Percentiles rank a stretch among this genome's conserved stretches.
Conservation (phyloP, 2,329 filamentous ascomycete genomes). For the Fusarium sp. region DNA sequence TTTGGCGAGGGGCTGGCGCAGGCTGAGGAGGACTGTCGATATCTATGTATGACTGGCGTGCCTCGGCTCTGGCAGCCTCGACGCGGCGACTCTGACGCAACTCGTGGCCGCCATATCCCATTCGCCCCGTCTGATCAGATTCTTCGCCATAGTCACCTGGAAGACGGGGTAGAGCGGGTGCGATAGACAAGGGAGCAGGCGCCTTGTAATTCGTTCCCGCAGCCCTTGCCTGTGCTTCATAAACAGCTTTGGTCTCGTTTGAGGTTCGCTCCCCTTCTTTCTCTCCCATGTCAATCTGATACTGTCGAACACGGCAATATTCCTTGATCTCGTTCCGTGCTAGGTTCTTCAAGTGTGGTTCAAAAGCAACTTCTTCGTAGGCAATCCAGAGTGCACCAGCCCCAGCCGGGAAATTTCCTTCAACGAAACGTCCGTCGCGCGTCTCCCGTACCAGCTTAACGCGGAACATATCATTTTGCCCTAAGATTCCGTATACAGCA, state of each 20-base stretch:
- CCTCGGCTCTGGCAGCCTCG: constrained; percentile 39
- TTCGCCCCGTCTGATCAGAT: constrained; percentile 24
- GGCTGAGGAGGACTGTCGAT: constrained; percentile 34
- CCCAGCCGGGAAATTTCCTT: constrained; percentile 68
- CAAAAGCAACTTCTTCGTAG: constrained; percentile 69
- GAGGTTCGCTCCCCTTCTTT: constrained; percentile 54
- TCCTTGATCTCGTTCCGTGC: constrained; percentile 68
- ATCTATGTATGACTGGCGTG: constrained; percentile 41
- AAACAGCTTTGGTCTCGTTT: constrained; percentile 63
- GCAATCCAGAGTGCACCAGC: constrained; percentile 70
- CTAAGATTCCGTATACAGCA: constrained; percentile 70
- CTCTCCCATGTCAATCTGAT: constrained; percentile 65
- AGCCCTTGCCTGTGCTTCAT: constrained; percentile 58
- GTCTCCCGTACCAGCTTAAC: constrained; percentile 70
- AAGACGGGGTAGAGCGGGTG: constrained; percentile 34
- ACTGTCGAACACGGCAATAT: constrained; percentile 69
- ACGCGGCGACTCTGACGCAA: constrained; percentile 55
- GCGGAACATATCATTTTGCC: constrained; percentile 71
- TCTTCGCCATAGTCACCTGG: constrained; percentile 29
- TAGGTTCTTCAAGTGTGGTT: constrained; percentile 62
- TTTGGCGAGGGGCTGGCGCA: constrained; percentile 25
- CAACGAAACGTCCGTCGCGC: constrained; percentile 65
- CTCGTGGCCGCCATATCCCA: constrained; percentile 49
- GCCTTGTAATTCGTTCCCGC: constrained; percentile 46
- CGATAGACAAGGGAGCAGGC: constrained; percentile 37